A percentile compares a stretch with the other conserved stretches of the same genome.
These are phyloP conservation scores for Monilinia vaccinii-corymbosi DNA, from an alignment of 2,329 filamentous ascomycete genomes.

Conservation along the genomic window DNA sequence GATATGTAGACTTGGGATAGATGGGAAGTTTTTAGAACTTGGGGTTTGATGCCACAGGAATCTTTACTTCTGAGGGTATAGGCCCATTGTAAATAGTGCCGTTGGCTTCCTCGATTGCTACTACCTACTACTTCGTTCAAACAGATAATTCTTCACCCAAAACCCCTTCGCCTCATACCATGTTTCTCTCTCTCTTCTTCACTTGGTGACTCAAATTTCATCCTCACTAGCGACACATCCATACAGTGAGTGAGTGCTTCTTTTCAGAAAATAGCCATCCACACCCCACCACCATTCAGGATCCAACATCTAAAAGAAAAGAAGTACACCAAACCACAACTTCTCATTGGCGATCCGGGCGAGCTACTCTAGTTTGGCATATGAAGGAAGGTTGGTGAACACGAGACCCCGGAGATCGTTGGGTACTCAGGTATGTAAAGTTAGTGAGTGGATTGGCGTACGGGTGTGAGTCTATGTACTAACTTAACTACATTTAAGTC, in stretches of 20 bases:
- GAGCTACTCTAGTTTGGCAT: no score
- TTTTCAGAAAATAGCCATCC: neutral
- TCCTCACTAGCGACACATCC: neutral
- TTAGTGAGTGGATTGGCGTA: no score
- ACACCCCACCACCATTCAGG: neutral
- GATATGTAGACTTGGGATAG: conserved; percentile 28
- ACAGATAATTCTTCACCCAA: neutral
- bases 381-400: neutral
- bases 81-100: neutral
- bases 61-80: neutral
- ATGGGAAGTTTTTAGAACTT: neutral
- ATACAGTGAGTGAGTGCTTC: neutral
- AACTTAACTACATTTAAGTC: no score
- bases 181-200: neutral
- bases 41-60: neutral
- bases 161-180: neutral
- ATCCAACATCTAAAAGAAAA: neutral
- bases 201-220: neutral
- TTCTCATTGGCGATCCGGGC: no score
- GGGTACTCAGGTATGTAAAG: no score
- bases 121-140: neutral
- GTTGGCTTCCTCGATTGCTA: neutral
- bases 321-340: neutral
- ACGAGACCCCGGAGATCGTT: no score
- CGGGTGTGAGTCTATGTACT: no score